These are phyloP conservation scores for Chaetomiaceae sp. DNA, from an alignment of 2,329 filamentous ascomycete genomes.

Conservation along the genomic window DNA sequence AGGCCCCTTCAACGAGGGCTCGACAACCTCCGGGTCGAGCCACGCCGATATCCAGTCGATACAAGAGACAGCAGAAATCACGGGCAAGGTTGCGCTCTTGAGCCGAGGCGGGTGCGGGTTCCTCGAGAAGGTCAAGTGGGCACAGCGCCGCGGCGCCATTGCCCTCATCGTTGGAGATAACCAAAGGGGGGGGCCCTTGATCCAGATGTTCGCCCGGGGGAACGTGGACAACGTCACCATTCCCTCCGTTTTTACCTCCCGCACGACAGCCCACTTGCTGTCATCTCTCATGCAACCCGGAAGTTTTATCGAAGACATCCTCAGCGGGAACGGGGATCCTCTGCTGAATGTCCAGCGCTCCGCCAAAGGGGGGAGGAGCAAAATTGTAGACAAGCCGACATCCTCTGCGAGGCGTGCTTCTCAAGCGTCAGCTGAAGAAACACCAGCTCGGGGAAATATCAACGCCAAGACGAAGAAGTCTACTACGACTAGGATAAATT, in stretches of 20 bases:
- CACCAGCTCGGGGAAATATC: conserved; percentile 28
- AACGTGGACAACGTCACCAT: conserved; percentile 95
- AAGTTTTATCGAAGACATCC: conserved; percentile 55
- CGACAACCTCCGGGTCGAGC: conserved; percentile 36
- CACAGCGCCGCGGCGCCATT: conserved; percentile 80
- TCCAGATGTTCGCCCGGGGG: conserved; percentile 97
- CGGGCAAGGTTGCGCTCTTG: conserved; percentile 85
- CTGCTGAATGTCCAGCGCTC: conserved; percentile 50
- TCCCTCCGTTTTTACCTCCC: conserved; percentile 88
- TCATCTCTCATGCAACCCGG: conserved; percentile 78
- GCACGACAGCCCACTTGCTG: conserved; percentile 88
- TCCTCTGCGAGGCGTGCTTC: conserved; percentile 16
- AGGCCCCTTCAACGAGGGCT: conserved; percentile 34
- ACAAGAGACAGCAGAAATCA: conserved; percentile 87
- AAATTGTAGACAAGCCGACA: conserved; percentile 32
- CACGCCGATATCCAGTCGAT: conserved; percentile 90
- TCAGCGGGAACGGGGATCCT: conserved; percentile 57
- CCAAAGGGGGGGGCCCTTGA: conserved; percentile 78
- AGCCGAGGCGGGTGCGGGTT: conserved; percentile 95
- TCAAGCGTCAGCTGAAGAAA: conserved; percentile 16
- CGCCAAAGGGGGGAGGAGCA: conserved; percentile 36
- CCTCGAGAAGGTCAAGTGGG: conserved; percentile 95
- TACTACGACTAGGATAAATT: conserved; percentile 30
- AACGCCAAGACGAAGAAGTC: conserved; percentile 21
- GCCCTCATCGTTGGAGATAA: conserved; percentile 94